Percentiles rank a stretch among this genome's conserved stretches.
Conservation (phyloP, 768 basidiomycete genomes). For the Gymnopilus dilepis region DNA sequence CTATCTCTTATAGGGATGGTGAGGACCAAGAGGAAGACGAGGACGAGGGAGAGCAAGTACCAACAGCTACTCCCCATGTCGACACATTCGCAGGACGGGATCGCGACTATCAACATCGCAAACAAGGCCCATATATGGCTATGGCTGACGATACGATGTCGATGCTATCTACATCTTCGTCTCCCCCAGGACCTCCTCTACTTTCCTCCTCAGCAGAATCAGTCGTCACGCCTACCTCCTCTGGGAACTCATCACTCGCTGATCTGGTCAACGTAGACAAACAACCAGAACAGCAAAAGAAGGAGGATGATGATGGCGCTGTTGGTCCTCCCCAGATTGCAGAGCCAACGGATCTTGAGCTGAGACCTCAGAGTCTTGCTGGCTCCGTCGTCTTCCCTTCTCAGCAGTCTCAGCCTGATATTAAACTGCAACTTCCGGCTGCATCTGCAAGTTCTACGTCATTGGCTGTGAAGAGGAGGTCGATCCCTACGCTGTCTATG, state of each 20-base stretch:
- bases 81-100: neutral
- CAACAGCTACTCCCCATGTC: neutral
- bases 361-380: constrained; percentile 25
- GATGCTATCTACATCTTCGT: constrained; percentile 24
- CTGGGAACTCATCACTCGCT: constrained; percentile 49
- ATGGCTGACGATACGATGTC: constrained; percentile 5
- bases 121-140: neutral
- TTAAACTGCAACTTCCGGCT: constrained; percentile 27
- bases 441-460: constrained; percentile 21
- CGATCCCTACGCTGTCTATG: constrained; percentile 46
- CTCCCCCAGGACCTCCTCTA: constrained; percentile 56
- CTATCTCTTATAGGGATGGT: constrained; percentile 26
- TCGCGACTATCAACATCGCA: neutral
- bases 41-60: neutral
- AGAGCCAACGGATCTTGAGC: constrained; percentile 21
- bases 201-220: constrained; percentile 68
- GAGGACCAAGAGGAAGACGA: constrained; percentile 1
- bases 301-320: constrained; percentile 6
- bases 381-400: constrained; percentile 35
- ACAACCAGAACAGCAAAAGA: constrained; percentile 24
- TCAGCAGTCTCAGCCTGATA: neutral
- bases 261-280: constrained; percentile 36
- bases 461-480: constrained; percentile 37
- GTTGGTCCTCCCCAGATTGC: constrained; percentile 19
- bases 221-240: constrained; percentile 58